Percentiles rank a stretch among this genome's conserved stretches.
Conservation (phyloP, 208 protist genomes). For the Trypanosoma congolense region DNA sequence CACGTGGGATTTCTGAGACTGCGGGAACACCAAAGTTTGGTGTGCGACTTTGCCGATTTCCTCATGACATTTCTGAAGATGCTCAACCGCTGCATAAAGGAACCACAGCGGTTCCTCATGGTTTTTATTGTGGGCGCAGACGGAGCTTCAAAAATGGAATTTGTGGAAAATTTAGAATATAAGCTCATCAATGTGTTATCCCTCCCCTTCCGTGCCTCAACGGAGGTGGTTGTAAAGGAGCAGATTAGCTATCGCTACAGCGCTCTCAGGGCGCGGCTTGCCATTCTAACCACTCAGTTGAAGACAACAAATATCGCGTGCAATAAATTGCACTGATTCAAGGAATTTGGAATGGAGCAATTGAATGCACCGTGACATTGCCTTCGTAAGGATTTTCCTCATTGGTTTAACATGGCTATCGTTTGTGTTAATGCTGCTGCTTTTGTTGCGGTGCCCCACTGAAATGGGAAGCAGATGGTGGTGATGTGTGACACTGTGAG, state of each 20-base stretch:
- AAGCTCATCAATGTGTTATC: constrained; percentile 92
- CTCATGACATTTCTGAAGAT: constrained; percentile 90
- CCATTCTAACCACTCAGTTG: constrained; percentile 86
- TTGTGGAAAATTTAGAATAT: constrained; percentile 94
- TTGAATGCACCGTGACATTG: no score
- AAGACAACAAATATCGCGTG: constrained; percentile 70
- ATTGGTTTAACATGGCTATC: no score
- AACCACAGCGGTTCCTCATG: constrained; percentile 83
- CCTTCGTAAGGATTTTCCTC: no score
- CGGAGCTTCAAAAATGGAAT: constrained; percentile 85
- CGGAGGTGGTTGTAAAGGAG: constrained; percentile 84
- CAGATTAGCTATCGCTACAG: constrained; percentile 92
- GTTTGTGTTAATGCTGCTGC: no score
- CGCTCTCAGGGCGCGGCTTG: constrained; percentile 74
- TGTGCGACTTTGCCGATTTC: constrained; percentile 92
- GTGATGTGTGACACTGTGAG: no score
- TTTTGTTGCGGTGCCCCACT: no score
- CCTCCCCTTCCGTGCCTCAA: constrained; percentile 83
- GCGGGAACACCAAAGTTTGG: constrained; percentile 89
- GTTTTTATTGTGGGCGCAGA: constrained; percentile 82
- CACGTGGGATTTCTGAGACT: constrained; percentile 74
- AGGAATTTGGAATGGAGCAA: background rate
- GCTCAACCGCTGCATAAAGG: constrained; percentile 90
- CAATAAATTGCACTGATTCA: constrained; percentile 19
- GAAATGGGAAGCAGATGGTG: no score